Evolutionary conservation across 1,284 basidiomycete genomes (phyloP), one percentile per base, ranked within the genome.

Genomic region (Ustilago crameri): DNA sequence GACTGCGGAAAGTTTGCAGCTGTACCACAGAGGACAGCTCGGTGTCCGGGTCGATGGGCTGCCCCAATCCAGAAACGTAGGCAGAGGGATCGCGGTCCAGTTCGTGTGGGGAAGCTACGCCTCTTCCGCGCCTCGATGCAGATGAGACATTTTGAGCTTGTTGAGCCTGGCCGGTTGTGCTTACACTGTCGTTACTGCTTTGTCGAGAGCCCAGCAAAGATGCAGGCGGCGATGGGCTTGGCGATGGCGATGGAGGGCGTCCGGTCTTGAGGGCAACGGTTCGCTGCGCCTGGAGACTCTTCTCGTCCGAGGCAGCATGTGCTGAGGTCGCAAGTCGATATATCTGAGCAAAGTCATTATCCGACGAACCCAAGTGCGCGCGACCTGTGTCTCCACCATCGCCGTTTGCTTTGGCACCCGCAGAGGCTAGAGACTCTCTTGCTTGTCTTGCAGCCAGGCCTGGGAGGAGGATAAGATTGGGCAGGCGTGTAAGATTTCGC

Each of bases 11-110:
- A 1, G 76, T 74, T 50, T 82, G 80, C 23, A 81, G 56, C 38
- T 82, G 81, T 14, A 80, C 78, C 2, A 81, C 78, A 1, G 81
- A 80, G 1, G 65, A 74, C 2, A 79, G 63, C 65, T 82, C 81
- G 15, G 72, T 69, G 37, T 82, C 81, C 0, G 81, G 81, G 23
- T 82, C 81, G 49, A 82, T 76, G 2, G 78, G 78, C 34, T 72
- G 54, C 26, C 81, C 80, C 1, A 81, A 60, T 27, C 80, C 80
- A 12, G 78, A 78, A 0, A 82, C 77, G 44, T 81, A 82, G 1
- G 79, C 80, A 1, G 73, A 75, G 10, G 65, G 63, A 35, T 74
- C 71, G 22, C 53, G 64, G 41, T 74, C 71, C 15, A 61, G 61
- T 40, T 74, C 71, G 23, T 59, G 34, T 12, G 62, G 62, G 15